Percentiles rank a stretch among this genome's conserved stretches.
These are phyloP conservation scores for Antitrichia curtipendula DNA, from an alignment of 225 moss, liverwort and hornwort genomes.

Conservation along the genomic window DNA sequence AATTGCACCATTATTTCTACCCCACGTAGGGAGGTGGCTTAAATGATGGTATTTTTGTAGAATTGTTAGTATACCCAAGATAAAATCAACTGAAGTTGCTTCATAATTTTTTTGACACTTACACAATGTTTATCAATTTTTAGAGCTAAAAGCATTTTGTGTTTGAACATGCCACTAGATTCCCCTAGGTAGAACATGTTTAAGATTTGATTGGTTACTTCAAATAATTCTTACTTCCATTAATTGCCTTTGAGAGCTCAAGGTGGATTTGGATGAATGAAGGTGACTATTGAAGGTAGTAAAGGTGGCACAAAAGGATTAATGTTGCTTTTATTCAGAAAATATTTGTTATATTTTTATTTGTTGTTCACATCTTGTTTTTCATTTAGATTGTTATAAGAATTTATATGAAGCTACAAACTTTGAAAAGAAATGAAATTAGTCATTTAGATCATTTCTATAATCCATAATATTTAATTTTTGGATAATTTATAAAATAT, in stretches of 20 bases:
- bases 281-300: neutral
- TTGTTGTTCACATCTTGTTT: neutral
- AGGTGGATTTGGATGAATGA: neutral
- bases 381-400: neutral
- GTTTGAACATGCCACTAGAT: too few relatives aligned
- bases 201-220: rapidly evolving
- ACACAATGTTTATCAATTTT: neutral
- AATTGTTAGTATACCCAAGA: neutral
- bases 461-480: neutral
- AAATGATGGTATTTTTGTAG: neutral
- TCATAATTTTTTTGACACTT: neutral
- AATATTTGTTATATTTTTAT: rapidly evolving
- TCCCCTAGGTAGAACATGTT: too few relatives aligned
- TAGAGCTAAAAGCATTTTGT: neutral
- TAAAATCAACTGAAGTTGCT: rapidly evolving
- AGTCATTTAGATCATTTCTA: neutral
- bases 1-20: neutral
- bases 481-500: neutral
- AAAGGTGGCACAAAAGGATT: rapidly evolving
- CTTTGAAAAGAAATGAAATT: too few relatives aligned
- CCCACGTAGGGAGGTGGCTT: rapidly evolving
- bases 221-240: neutral
- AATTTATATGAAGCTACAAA: neutral
- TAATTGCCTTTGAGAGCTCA: rapidly evolving
- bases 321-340: rapidly evolving